Evolutionary conservation across 306 rosid species (phyloP), one percentile per base, ranked within the genome.

Genomic region (Senna tora): DNA sequence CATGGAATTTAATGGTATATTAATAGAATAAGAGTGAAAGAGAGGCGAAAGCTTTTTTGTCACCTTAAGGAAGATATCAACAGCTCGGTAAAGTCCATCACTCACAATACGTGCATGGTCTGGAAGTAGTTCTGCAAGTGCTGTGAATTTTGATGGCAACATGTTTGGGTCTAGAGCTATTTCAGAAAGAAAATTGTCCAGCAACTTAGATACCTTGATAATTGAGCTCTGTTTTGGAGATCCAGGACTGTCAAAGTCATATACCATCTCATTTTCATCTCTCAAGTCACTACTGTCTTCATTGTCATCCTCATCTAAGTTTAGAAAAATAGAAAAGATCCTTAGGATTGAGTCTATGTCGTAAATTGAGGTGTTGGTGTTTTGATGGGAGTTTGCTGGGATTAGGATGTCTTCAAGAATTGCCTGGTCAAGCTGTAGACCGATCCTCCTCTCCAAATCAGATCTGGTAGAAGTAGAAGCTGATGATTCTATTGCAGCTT

Each of bases 211-310:
- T 1, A 91, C 97, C 82, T 95, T 95, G 2, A 95, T 86, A 75
- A 95, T 91, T 54, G 97, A 87, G 75, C 96, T 95, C 75, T 95
- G 99, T 60, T 89, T 91, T 6, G 99, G 99, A 20, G 99, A 95
- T 70, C 96, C 96, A 2, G 97, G 97, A 76, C 90, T 89, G 61
- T 95, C 99, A 46, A 88, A 95, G 62, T 88, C 96, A 79, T 88
- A 88, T 25, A 85, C 84, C 97, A 89, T 92, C 65, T 95, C 96
- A 13, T 82, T 84, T 78, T 94, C 99, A 39, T 89, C 93, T 69
- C 96, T 84, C 82, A 91, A 60, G 49, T 54, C 84, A 68, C 58
- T 54, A 34, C 87, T 93, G 0, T 89, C 93, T 15, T 91, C 94
- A 16, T 94, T 96, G 13, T 93, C 97, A 51, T 91, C 97, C 71